A percentile compares a stretch with the other conserved stretches of the same genome.
Evolutionary conservation across 441 rosid genomes (phyloP).

Genomic region (Erodium texanum): DNA sequence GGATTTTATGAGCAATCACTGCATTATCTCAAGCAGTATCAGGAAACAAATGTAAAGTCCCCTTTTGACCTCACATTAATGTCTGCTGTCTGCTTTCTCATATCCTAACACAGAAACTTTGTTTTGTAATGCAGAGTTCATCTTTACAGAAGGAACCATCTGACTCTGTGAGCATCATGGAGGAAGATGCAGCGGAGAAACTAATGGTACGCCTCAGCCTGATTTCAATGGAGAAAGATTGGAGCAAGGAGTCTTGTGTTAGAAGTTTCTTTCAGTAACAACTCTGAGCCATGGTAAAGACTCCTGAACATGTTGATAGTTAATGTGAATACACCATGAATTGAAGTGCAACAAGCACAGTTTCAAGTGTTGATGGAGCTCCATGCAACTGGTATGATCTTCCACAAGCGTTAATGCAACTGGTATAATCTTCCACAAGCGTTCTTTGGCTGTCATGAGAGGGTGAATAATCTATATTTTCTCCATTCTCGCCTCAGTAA

Average conservation of each 20-base stretch:
- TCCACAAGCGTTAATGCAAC: no score
- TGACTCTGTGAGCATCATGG: constrained; percentile 27
- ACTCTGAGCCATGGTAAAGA: constrained; percentile 51
- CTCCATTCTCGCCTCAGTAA: no score
- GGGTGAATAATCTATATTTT: no score
- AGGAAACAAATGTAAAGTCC: constrained; percentile 31
- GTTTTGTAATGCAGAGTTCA: constrained; percentile 18
- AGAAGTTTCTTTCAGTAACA: constrained; percentile 48
- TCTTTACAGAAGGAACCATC: constrained; percentile 13
- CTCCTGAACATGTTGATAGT: no score
- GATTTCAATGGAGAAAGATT: constrained; percentile 49
- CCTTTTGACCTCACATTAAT: neutral
- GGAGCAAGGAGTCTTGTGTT: constrained; percentile 35
- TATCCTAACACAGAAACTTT: neutral
- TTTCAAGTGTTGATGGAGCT: no score
- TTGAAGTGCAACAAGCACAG: no score
- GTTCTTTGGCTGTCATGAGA: no score
- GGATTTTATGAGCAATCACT: constrained; percentile 46
- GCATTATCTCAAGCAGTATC: constrained; percentile 34
- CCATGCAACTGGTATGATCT: no score
- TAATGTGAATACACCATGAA: no score
- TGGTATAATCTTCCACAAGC: no score
- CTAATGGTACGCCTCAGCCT: constrained; percentile 47
- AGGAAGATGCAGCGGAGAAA: constrained; percentile 45
- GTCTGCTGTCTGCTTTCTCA: no score